Evolutionary conservation across 2,329 filamentous ascomycete species (phyloP).

Genomic region (Aspergillus persii): DNA sequence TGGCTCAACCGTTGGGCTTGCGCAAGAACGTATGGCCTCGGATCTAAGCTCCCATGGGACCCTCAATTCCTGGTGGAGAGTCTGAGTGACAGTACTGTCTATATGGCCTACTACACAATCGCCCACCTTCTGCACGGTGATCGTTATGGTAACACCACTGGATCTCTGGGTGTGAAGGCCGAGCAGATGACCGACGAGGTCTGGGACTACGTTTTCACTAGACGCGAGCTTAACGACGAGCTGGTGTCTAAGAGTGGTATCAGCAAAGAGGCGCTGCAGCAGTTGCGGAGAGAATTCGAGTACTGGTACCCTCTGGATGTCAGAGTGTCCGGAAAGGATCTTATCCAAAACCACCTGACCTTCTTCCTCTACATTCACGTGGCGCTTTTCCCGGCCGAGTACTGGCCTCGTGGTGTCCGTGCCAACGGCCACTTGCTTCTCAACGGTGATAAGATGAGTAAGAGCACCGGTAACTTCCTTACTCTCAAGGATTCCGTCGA

Average conservation of each 20-base stretch:
- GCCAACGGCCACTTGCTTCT: slow-evolving; percentile 91
- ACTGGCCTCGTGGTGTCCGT: slow-evolving; percentile 83
- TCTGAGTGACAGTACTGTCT: slow-evolving; percentile 88
- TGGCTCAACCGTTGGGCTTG: slow-evolving; percentile 98
- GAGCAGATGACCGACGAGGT: slow-evolving; percentile 93
- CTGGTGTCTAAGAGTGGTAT: slow-evolving; percentile 67
- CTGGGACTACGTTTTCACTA: slow-evolving; percentile 93
- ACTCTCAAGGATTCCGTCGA: slow-evolving; percentile 80
- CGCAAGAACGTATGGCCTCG: slow-evolving; percentile 84
- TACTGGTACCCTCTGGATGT: slow-evolving; percentile 97
- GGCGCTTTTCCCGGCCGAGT: slow-evolving; percentile 81
- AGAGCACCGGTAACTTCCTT: slow-evolving; percentile 96
- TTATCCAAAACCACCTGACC: slow-evolving; percentile 90
- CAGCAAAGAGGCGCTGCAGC: slow-evolving; percentile 67
- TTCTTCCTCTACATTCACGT: slow-evolving; percentile 95
- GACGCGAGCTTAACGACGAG: slow-evolving; percentile 66
- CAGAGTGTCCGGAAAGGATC: slow-evolving; percentile 84
- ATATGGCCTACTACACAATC: slow-evolving; percentile 65
- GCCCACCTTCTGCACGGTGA: slow-evolving; percentile 72
- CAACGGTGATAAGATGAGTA: slow-evolving; percentile 98
- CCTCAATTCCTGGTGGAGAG: slow-evolving; percentile 85
- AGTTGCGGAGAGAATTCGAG: slow-evolving; percentile 86
- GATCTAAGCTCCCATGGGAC: slow-evolving; percentile 94
- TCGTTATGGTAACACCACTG: slow-evolving; percentile 74
- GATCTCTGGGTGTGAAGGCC: slow-evolving; percentile 65